A percentile compares a stretch with the other conserved stretches of the same genome.
phyloP scores from a whole-genome alignment of 352 stramenopile genomes.

The Globisporangium iwayamae region DNA sequence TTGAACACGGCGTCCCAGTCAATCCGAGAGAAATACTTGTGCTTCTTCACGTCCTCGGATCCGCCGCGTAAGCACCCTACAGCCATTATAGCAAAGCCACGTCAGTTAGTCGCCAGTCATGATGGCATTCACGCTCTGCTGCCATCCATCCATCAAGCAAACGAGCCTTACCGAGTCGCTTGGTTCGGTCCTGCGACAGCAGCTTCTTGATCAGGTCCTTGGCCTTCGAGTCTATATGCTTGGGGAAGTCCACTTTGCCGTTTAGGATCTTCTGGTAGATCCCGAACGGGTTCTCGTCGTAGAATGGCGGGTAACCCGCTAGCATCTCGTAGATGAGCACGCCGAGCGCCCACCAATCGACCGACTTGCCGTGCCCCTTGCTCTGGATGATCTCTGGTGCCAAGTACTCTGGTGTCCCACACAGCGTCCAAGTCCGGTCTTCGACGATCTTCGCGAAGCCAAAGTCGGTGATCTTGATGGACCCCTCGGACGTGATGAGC shows the following conservation, averaged over 20 bases:
- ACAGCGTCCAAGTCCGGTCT: constrained; percentile 90
- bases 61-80: constrained; percentile 89
- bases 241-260: constrained; percentile 88
- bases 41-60: constrained; percentile 88
- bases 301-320: constrained; percentile 87
- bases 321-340: constrained; percentile 93
- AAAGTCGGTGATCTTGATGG: constrained; percentile 94
- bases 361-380: constrained; percentile 86
- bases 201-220: constrained; percentile 92
- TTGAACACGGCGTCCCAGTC: constrained; percentile 83
- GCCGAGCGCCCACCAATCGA: constrained; percentile 91
- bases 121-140: too few species aligned
- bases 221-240: constrained; percentile 87
- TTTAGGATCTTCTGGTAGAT: constrained; percentile 95
- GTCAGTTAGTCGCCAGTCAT: not conserved
- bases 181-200: constrained; percentile 85
- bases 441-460: constrained; percentile 92
- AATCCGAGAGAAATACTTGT: constrained; percentile 91
- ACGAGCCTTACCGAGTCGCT: constrained; percentile 61
- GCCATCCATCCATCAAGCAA: not conserved
- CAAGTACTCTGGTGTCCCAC: constrained; percentile 92
- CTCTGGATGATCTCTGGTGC: constrained; percentile 92
- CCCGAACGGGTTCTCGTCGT: constrained; percentile 91
- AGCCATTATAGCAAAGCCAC: not conserved
- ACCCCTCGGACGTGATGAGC: constrained; percentile 85